Base-by-base conservation (phyloP, 208 protist genomes). In the Zelonia costaricensis region DNA sequence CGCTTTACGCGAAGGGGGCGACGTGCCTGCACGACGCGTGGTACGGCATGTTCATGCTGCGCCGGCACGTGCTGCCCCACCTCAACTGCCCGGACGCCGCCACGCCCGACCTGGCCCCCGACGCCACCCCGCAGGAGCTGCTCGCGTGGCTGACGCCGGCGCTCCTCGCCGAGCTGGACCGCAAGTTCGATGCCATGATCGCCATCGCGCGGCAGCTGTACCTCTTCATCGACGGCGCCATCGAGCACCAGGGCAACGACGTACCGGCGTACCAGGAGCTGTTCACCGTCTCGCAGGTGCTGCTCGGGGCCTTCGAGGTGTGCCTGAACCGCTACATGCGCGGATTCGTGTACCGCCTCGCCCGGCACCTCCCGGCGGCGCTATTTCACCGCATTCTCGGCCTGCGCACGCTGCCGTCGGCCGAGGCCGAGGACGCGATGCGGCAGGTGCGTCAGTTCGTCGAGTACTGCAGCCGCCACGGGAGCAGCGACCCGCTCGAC, bases 101-200 rank as follows among this genome's bases (percentile, higher is more conserved):
- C 20, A 93, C 86, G 23, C 88, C 83, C 18, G 74, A 92, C 69
- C 74, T 95, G 33, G 23, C 78, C 10, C 77, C 84, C 0, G 54
- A 70, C 39, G 82, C 86, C 30, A 86, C 75, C n/a, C 8, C 44
- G 15, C 72, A 74, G 61, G 72, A 82, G 62, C 44, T 83, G 23
- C 25, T 45, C 9, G 57, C 28, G 20, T 93, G 87, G 86, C 80
- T 94, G 40, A 39, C 82, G 9, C 65, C 68, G 7, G 69, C 62
- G 13, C 82, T 96, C 44, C 73, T 76, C 23, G 62, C 69, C n/a
- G 91, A 97, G 74, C 69, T 94, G 36, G 55, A 74, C 30, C 70
- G 85, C 33, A 99, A 99, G 86, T 99, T 98, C 63, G 84, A 99
- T 52, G 74, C 98, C 13, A 80, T 99, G 16, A 56, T 99, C 65